These are phyloP conservation scores for Malassezia equina DNA, from an alignment of 1,284 basidiomycete species.

Conservation along the genomic window DNA sequence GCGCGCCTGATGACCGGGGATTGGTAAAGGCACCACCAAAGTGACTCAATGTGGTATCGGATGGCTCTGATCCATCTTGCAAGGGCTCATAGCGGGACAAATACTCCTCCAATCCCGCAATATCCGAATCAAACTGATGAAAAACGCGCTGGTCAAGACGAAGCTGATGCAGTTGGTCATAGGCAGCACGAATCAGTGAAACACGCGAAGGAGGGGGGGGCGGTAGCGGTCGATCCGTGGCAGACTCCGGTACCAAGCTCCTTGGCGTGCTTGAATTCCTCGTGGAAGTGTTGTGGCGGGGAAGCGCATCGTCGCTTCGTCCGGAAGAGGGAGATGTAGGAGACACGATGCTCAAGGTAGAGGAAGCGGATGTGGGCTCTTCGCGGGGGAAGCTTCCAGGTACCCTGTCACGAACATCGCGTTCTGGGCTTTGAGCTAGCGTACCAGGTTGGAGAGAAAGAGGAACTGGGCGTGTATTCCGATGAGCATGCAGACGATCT, in stretches of 20 bases:
- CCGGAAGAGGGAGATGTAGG: neutral
- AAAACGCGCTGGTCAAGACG: neutral
- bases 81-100: neutral
- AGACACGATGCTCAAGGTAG: neutral
- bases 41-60: neutral
- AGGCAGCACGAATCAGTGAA: conserved; percentile 2
- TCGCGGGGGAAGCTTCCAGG: neutral
- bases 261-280: neutral
- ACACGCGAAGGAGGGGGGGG: conserved; percentile 14
- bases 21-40: conserved; percentile 15
- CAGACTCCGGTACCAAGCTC: neutral
- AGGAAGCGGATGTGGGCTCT: neutral
- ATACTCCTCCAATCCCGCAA: conserved; percentile 2
- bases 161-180: conserved; percentile 6
- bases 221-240: neutral
- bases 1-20: conserved; percentile 27
- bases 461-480: neutral
- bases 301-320: too few species aligned
- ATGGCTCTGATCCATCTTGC: neutral
- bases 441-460: neutral
- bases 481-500: neutral
- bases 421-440: neutral
- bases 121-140: neutral
- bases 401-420: neutral
- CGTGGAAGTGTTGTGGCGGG: neutral